Evolutionary conservation across 2,329 filamentous ascomycete species (phyloP).

Genomic region (Colletotrichum liriopes): DNA sequence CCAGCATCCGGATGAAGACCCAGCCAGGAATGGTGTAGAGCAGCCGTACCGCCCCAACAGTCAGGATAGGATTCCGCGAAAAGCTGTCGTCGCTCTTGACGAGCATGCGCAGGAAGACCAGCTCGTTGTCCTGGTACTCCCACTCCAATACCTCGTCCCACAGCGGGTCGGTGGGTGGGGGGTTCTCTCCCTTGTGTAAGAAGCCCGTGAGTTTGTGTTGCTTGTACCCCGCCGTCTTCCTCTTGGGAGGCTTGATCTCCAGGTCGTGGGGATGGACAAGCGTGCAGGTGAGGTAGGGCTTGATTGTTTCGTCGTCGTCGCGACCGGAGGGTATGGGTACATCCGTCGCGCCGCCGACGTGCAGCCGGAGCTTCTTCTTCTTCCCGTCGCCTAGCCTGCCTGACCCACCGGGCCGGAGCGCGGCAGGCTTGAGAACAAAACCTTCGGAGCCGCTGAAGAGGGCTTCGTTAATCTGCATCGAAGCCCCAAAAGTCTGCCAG

Average conservation of each 20-base stretch:
- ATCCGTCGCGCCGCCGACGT: constrained; percentile 74
- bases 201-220: constrained; percentile 71
- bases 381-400: constrained; percentile 61
- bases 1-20: constrained; percentile 76
- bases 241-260: constrained; percentile 67
- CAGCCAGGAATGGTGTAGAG: constrained; percentile 71
- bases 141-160: constrained; percentile 79
- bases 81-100: constrained; percentile 79
- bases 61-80: constrained; percentile 73
- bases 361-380: constrained; percentile 68
- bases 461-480: constrained; percentile 79
- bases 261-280: constrained; percentile 72
- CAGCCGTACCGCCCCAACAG: constrained; percentile 73
- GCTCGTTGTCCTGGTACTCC: constrained; percentile 78
- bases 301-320: constrained; percentile 66
- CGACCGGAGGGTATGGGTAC: constrained; percentile 69
- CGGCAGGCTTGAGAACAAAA: constrained; percentile 76
- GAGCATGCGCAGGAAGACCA: constrained; percentile 75
- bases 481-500: constrained; percentile 77
- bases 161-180: constrained; percentile 72
- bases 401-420: constrained; percentile 69
- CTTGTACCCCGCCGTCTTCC: constrained; percentile 74
- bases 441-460: constrained; percentile 77
- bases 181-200: constrained; percentile 71
- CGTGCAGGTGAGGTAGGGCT: constrained; percentile 77